Conservation (phyloP, 78 protist genomes). For the Salpingoeca rosetta region DNA sequence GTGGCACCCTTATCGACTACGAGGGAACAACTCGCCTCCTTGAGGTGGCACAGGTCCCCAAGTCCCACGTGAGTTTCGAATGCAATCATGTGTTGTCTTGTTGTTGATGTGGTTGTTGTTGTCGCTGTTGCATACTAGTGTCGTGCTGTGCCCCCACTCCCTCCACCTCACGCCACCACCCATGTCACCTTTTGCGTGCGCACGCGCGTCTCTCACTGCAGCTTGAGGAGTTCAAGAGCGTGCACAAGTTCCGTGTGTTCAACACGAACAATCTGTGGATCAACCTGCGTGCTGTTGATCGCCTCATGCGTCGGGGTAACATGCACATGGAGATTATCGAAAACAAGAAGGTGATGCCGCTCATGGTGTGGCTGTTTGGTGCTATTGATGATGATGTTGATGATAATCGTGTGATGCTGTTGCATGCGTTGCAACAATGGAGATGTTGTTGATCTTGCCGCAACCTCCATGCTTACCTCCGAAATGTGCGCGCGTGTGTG, state of each 20-base stretch:
- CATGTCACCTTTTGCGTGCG: no score
- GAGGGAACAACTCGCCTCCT: conserved; percentile 61
- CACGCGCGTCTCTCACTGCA: no score
- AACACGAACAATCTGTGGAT: conserved; percentile 98
- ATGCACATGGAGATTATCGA: conserved; percentile 76
- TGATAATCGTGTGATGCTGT: no score
- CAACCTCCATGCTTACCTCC: no score
- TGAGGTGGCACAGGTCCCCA: conserved; percentile 90
- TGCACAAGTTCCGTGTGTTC: conserved; percentile 84
- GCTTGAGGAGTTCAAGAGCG: conserved; percentile 80
- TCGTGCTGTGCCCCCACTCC: no score
- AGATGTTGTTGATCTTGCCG: no score
- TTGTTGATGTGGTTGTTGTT: background rate
- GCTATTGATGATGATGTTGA: no score
- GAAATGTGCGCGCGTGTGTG: no score
- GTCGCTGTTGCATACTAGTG: background rate
- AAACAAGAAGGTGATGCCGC: conserved; percentile 83
- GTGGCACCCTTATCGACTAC: conserved; percentile 86
- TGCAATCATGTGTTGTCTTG: background rate
- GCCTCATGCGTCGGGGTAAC: conserved; percentile 22
- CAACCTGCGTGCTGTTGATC: conserved; percentile 61
- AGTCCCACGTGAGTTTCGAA: conserved; percentile 28
- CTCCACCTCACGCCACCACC: no score
- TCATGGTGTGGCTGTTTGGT: background rate
- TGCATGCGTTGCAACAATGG: no score